Conservation (phyloP, 108 stramenopile genomes). For the Pseudonitzschia multiseries region DNA sequence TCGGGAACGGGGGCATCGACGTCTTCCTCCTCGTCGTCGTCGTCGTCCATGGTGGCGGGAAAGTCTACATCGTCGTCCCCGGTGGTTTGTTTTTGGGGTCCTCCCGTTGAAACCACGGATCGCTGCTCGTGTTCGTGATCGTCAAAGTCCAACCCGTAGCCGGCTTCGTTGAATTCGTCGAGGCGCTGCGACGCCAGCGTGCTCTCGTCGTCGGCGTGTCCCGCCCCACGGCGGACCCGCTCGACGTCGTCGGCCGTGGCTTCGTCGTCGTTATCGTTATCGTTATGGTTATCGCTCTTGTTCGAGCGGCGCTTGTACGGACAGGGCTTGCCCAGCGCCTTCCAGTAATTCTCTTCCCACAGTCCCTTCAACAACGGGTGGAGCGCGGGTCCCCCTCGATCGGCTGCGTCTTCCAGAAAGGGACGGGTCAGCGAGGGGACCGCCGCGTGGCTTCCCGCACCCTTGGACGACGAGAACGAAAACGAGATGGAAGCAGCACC, state of each 20-base stretch:
- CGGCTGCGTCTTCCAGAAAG: constrained; percentile 70
- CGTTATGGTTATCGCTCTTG: neutral
- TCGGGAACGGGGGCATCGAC: constrained; percentile 6
- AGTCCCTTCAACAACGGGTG: constrained; percentile 63
- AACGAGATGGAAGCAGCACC: too few species aligned
- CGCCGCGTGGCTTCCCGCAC: neutral
- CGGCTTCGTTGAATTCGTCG: constrained; percentile 35
- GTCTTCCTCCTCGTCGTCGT: constrained; percentile 8
- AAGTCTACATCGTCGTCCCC: constrained; percentile 12
- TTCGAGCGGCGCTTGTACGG: constrained; percentile 46
- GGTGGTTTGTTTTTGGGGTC: neutral
- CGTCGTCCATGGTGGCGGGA: neutral
- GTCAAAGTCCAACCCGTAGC: too few species aligned
- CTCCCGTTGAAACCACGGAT: constrained; percentile 23
- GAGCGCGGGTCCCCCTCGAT: constrained; percentile 17
- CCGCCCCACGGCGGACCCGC: neutral
- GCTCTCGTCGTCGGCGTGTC: neutral
- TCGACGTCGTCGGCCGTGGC: neutral
- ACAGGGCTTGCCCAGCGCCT: constrained; percentile 55
- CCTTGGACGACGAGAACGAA: too few species aligned
- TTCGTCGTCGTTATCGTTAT: neutral
- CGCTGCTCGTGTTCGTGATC: constrained; percentile 22
- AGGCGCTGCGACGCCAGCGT: constrained; percentile 23
- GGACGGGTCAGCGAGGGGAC: constrained; percentile 57
- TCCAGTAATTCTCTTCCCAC: constrained; percentile 61